Conservation (phyloP, 495 filamentous ascomycete genomes). For the Pyrenula massariospora region DNA sequence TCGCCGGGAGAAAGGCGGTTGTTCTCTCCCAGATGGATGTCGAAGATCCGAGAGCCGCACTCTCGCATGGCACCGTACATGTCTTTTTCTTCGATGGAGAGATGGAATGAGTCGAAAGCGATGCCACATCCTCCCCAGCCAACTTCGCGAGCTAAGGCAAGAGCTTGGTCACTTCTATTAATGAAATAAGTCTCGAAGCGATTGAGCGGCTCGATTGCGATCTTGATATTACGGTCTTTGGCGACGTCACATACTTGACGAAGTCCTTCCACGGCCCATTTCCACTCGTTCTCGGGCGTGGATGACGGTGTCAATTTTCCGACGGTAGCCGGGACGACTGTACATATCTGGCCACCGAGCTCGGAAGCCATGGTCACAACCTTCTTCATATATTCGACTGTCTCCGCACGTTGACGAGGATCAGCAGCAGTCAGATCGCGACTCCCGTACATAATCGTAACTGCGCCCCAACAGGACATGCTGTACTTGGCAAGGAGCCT, state of each 20-base stretch:
- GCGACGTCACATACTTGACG: slow-evolving; percentile 10
- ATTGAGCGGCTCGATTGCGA: slow-evolving; percentile 16
- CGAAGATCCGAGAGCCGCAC: slow-evolving; percentile 9
- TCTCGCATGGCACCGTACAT: slow-evolving; percentile 9
- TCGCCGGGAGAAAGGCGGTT: slow-evolving; percentile 15
- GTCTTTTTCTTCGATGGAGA: slow-evolving; percentile 16
- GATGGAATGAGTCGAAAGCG: slow-evolving; percentile 16
- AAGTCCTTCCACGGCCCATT: slow-evolving; percentile 15
- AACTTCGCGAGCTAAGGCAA: slow-evolving; percentile 11
- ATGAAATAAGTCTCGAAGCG: slow-evolving; percentile 17
- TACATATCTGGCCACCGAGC: slow-evolving; percentile 13
- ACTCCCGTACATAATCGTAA: slow-evolving; percentile 16
- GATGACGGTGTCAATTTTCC: slow-evolving; percentile 14
- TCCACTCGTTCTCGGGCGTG: slow-evolving; percentile 11
- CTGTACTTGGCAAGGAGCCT: slow-evolving; percentile 12
- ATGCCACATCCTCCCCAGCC: slow-evolving; percentile 9
- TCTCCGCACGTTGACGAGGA: slow-evolving; percentile 8
- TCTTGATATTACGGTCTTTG: slow-evolving; percentile 5
- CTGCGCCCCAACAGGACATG: slow-evolving; percentile 11
- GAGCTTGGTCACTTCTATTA: slow-evolving; percentile 11
- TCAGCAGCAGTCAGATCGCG: slow-evolving; percentile 13
- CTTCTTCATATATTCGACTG: slow-evolving; percentile 14
- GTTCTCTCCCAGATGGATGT: slow-evolving; percentile 16
- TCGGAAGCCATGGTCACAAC: slow-evolving; percentile 10
- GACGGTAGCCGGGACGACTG: slow-evolving; percentile 13